phyloP scores from a whole-genome alignment of 75 land plant genomes.

The Larix kaempferi region DNA sequence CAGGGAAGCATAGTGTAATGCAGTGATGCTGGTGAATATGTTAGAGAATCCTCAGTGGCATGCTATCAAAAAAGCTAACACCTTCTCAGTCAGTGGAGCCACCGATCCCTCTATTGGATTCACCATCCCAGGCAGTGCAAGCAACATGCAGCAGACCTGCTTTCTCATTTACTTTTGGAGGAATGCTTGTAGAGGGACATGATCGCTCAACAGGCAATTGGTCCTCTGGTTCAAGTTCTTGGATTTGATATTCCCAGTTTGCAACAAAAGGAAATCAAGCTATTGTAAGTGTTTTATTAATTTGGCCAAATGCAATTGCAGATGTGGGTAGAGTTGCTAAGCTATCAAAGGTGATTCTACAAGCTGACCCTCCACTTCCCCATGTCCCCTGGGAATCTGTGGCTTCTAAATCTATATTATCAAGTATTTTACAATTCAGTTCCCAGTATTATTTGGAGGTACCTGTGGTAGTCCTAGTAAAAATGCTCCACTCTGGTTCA shows the following conservation, averaged over 20 bases:
- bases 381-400: conserved; percentile 96
- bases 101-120: conserved; percentile 76
- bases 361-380: conserved; percentile 83
- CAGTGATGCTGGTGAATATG: conserved; percentile 92
- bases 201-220: conserved; percentile 74
- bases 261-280: conserved; percentile 91
- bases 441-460: conserved; percentile 88
- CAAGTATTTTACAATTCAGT: conserved; percentile 81
- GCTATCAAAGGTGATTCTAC: conserved; percentile 86
- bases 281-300: conserved; percentile 69
- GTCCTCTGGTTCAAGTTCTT: conserved; percentile 79
- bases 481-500: conserved; percentile 72
- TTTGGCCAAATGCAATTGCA: conserved; percentile 95
- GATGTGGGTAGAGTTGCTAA: conserved; percentile 91
- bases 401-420: conserved; percentile 69
- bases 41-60: conserved; percentile 91
- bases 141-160: conserved; percentile 96
- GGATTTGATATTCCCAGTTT: conserved; percentile 67
- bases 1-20: conserved; percentile 92
- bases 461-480: conserved; percentile 88
- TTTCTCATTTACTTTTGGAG: conserved; percentile 78
- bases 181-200: conserved; percentile 86
- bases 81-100: conserved; percentile 83
- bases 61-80: conserved; percentile 56
- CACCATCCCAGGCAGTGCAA: conserved; percentile 82